Percentiles rank a stretch among this genome's conserved stretches.
phyloP scores from a whole-genome alignment of 352 stramenopile species.

The Globisporangium takayamanum region DNA sequence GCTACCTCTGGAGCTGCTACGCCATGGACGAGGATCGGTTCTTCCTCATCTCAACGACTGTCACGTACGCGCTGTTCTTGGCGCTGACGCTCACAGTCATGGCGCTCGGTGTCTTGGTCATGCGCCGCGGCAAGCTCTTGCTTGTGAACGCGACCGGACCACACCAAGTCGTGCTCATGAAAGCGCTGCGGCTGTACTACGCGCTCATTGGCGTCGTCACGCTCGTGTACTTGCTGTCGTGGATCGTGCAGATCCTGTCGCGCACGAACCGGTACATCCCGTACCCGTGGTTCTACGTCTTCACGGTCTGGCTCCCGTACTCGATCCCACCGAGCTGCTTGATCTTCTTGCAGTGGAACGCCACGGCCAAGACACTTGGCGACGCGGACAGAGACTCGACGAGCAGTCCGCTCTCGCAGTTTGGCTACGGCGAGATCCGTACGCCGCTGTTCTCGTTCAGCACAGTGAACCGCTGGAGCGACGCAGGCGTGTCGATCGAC shows the following conservation, averaged over 20 bases:
- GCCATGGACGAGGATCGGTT: slow-evolving; percentile 59
- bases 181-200: slow-evolving; percentile 83
- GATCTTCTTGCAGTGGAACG: slow-evolving; percentile 87
- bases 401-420: slow-evolving; percentile 49
- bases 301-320: slow-evolving; percentile 80
- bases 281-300: slow-evolving; percentile 89
- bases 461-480: slow-evolving; percentile 54
- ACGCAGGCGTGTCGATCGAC: slow-evolving; percentile 21
- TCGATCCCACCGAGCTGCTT: slow-evolving; percentile 82
- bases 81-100: slow-evolving; percentile 75
- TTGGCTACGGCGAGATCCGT: slow-evolving; percentile 63
- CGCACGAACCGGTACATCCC: slow-evolving; percentile 48
- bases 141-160: slow-evolving; percentile 61
- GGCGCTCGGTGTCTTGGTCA: slow-evolving; percentile 80
- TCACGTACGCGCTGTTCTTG: slow-evolving; percentile 76
- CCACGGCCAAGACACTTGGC: slow-evolving; percentile 73
- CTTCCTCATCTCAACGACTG: slow-evolving; percentile 73
- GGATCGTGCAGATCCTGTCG: slow-evolving; percentile 76
- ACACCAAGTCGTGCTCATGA: slow-evolving; percentile 75
- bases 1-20: slow-evolving; percentile 81
- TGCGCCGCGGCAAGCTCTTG: slow-evolving; percentile 72
- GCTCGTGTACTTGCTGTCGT: slow-evolving; percentile 78
- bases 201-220: slow-evolving; percentile 82
- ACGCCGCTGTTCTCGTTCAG: slow-evolving; percentile 78
- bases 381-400: slow-evolving; percentile 31